Evolutionary conservation across 306 rosid species (phyloP).

Genomic region (Luffa aegyptiaca): DNA sequence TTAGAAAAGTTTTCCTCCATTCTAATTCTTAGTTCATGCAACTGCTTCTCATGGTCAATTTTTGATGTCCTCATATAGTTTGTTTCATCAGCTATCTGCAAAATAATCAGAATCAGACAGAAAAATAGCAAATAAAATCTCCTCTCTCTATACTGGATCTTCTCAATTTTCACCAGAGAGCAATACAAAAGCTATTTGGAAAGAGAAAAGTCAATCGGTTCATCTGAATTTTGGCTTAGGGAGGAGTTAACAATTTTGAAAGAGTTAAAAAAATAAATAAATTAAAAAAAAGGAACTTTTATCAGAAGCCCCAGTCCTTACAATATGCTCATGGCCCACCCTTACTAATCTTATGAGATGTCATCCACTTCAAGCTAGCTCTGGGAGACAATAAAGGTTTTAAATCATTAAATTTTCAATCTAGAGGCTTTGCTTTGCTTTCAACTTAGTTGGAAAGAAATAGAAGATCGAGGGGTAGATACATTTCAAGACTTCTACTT

Average conservation of each 20-base stretch:
- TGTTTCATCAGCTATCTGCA: slow-evolving; percentile 79
- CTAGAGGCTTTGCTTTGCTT: not conserved
- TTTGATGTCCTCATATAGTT: slow-evolving; percentile 55
- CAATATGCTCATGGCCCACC: not conserved
- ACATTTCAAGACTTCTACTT: not conserved
- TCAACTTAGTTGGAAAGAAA: not conserved
- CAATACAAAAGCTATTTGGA: not conserved
- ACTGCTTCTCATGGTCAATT: slow-evolving; percentile 60
- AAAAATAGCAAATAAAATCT: slow-evolving; percentile 10
- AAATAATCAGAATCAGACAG: slow-evolving; percentile 7
- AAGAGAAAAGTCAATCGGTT: not conserved
- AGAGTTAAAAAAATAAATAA: not conserved
- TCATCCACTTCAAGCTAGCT: not conserved
- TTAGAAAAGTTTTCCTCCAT: slow-evolving; percentile 49
- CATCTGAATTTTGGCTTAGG: not conserved
- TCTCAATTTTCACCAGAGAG: not conserved
- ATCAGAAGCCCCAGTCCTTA: not conserved
- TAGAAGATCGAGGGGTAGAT: not conserved
- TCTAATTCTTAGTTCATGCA: slow-evolving; percentile 60
- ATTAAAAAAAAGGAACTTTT: not conserved
- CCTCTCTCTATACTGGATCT: not conserved
- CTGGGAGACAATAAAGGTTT: no score
- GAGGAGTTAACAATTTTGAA: not conserved
- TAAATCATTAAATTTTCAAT: no score
- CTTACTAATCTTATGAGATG: not conserved